Conservation (phyloP, 1,139 yeast species). For the Candida glucosophila region DNA sequence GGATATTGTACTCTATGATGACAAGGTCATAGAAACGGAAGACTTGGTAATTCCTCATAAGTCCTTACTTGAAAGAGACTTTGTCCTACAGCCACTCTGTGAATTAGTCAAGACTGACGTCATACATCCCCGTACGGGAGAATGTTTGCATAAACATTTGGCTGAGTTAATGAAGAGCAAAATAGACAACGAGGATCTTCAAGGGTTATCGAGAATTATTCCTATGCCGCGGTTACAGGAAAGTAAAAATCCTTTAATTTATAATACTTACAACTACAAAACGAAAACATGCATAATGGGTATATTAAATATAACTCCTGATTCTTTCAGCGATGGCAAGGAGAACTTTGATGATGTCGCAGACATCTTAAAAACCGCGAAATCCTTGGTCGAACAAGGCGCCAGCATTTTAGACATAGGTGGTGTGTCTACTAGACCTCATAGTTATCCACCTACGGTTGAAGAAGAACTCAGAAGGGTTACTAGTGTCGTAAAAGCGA, state of each 20-base stretch:
- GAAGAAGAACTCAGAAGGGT: slow-evolving; percentile 60
- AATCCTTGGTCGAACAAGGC: slow-evolving; percentile 44
- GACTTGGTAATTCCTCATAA: slow-evolving; percentile 76
- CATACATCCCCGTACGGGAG: slow-evolving; percentile 78
- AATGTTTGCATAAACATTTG: slow-evolving; percentile 63
- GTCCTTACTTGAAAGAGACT: slow-evolving; percentile 79
- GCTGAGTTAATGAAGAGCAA: slow-evolving; percentile 40
- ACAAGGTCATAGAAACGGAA: slow-evolving; percentile 42
- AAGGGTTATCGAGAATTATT: slow-evolving; percentile 37
- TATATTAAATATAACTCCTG: slow-evolving; percentile 83
- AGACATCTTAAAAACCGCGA: slow-evolving; percentile 27
- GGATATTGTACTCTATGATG: slow-evolving; percentile 73
- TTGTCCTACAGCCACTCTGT: slow-evolving; percentile 82
- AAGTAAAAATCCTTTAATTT: slow-evolving; percentile 20
- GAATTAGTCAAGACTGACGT: slow-evolving; percentile 62
- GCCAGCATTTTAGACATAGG: slow-evolving; percentile 78
- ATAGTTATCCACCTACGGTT: slow-evolving; percentile 49
- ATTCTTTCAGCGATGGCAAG: slow-evolving; percentile 82
- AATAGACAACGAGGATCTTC: slow-evolving; percentile 23
- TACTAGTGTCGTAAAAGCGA: slow-evolving; percentile 56
- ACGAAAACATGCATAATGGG: slow-evolving; percentile 65
- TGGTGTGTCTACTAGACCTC: slow-evolving; percentile 89
- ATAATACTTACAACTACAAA: slow-evolving; percentile 27
- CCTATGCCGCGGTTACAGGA: slow-evolving; percentile 29
- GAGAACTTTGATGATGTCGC: slow-evolving; percentile 14